Percentiles rank a stretch among this genome's conserved stretches.
phyloP scores from a whole-genome alignment of 345 rosid species.

The Gossypium raimondii region DNA sequence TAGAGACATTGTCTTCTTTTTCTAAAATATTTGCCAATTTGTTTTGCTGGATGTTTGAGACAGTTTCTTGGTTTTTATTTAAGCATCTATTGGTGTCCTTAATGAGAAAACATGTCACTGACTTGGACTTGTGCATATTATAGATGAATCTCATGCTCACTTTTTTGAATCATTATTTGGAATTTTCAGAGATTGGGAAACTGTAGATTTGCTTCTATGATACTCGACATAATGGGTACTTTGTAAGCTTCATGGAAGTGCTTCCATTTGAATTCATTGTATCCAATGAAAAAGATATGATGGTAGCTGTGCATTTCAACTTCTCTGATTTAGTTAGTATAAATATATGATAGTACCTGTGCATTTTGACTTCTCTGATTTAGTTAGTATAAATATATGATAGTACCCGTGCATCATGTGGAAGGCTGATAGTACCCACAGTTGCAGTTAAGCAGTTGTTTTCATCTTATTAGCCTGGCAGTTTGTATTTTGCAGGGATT shows the following conservation, averaged over 20 bases:
- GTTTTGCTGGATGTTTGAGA: background rate
- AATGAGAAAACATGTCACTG: background rate
- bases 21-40: background rate
- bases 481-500: conserved; percentile 58
- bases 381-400: background rate
- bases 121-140: conserved; percentile 2
- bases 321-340: too few species aligned
- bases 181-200: background rate
- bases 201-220: background rate
- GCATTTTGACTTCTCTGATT: background rate
- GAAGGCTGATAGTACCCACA: background rate
- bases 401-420: background rate
- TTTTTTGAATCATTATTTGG: conserved; percentile 3
- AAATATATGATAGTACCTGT: background rate
- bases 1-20: background rate
- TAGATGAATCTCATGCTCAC: background rate
- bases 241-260: background rate
- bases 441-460: conserved; percentile 14
- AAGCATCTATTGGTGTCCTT: background rate
- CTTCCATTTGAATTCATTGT: conserved; percentile 3
- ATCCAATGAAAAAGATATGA: background rate
- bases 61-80: background rate
- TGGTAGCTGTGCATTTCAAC: background rate
- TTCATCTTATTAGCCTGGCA: conserved; percentile 40
- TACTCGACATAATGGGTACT: background rate